phyloP scores from a whole-genome alignment of 805 yeast genomes.

The Starmerella vitae region DNA sequence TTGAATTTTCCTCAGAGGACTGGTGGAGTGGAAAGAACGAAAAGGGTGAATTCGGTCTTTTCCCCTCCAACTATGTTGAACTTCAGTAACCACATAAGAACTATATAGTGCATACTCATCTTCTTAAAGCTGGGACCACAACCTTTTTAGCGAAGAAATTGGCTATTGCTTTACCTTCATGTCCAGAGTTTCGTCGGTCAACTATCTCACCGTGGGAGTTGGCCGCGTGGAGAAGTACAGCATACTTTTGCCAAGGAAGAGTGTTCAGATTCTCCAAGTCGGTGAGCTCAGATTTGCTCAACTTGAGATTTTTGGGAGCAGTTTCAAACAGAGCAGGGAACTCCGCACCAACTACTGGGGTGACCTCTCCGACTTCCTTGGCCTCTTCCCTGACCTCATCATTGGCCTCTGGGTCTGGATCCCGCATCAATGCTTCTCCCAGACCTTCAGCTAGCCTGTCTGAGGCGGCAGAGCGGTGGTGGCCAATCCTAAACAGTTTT shows the following conservation, averaged over 20 bases:
- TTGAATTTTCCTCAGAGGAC: constrained; percentile 82
- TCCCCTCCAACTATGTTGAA: constrained; percentile 80
- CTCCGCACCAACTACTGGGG: background rate
- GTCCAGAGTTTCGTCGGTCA: constrained; percentile 35
- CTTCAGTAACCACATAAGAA: constrained; percentile 11
- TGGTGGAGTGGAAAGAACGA: constrained; percentile 87
- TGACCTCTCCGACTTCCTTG: no score
- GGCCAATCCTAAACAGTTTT: background rate
- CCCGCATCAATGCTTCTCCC: constrained; percentile 4
- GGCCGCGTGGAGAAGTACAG: constrained; percentile 53
- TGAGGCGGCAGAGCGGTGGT: background rate
- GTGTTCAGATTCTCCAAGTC: constrained; percentile 38
- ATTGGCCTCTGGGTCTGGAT: background rate
- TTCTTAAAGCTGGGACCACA: background rate
- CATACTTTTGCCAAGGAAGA: constrained; percentile 64
- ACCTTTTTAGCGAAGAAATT: constrained; percentile 18
- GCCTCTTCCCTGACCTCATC: no score
- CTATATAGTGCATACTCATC: no score
- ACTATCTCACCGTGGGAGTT: constrained; percentile 84
- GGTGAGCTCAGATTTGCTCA: background rate
- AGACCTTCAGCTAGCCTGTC: background rate
- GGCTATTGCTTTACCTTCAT: constrained; percentile 24
- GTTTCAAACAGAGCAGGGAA: background rate
- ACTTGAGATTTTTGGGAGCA: background rate
- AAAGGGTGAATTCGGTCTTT: constrained; percentile 65